Percentiles rank a stretch among this genome's conserved stretches.
These are phyloP conservation scores for Quercus gilva DNA, from an alignment of 306 rosid species.

Conservation along the genomic window DNA sequence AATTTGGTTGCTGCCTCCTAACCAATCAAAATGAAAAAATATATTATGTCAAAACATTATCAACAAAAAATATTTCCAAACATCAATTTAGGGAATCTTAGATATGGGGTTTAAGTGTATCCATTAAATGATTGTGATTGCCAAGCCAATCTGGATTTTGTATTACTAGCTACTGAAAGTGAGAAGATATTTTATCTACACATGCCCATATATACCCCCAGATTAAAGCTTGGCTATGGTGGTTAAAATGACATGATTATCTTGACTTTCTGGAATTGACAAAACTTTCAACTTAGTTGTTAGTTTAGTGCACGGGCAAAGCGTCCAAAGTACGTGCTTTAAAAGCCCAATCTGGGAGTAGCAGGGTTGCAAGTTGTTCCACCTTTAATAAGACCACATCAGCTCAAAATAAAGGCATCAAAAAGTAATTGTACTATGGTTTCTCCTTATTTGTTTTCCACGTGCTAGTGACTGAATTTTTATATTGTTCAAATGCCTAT, in stretches of 20 bases:
- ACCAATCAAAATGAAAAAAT: slow-evolving; percentile 6
- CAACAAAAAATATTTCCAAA: slow-evolving; percentile 8
- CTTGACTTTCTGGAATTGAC: neutral
- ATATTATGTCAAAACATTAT: neutral
- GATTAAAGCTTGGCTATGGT: too few species aligned
- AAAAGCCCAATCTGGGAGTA: neutral
- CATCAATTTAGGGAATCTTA: neutral
- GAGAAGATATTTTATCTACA: neutral
- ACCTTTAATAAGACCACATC: neutral
- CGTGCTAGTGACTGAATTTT: neutral
- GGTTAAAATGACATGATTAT: neutral
- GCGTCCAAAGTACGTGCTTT: neutral
- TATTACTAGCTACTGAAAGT: neutral
- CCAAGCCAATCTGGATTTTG: neutral
- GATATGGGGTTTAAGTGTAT: neutral
- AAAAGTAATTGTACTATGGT: too few species aligned
- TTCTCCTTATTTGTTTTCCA: too few species aligned
- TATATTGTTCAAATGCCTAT: neutral
- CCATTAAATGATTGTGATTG: neutral
- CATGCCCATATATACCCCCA: too few species aligned
- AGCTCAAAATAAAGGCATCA: too few species aligned
- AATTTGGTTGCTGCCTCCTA: slow-evolving; percentile 77
- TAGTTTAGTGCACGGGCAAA: neutral
- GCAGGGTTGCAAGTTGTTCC: neutral
- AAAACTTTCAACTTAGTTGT: neutral